Conservation (phyloP, 2,329 filamentous ascomycete genomes). For the Trichoderma afroharzianum region DNA sequence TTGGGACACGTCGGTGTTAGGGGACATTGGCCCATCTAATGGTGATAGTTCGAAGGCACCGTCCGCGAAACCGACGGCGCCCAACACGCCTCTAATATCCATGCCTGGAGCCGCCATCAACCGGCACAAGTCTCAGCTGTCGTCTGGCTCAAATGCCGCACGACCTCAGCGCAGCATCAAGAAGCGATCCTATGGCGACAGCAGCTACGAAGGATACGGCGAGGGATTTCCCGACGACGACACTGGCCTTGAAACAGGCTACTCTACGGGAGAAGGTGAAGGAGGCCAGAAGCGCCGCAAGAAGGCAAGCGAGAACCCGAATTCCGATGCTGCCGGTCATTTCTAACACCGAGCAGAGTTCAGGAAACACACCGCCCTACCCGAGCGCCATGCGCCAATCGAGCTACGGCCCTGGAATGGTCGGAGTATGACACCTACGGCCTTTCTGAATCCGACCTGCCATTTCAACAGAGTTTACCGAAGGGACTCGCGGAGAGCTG, state of each 20-base stretch:
- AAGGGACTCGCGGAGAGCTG: not conserved
- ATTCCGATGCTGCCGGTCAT: slow-evolving; percentile 12
- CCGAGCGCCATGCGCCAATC: slow-evolving; percentile 45
- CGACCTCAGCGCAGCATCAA: slow-evolving; percentile 64
- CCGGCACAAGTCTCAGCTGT: slow-evolving; percentile 38
- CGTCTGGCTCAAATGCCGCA: slow-evolving; percentile 42
- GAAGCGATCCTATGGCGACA: slow-evolving; percentile 73
- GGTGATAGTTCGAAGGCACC: slow-evolving; percentile 38
- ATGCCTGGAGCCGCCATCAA: slow-evolving; percentile 28
- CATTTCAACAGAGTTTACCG: not conserved
- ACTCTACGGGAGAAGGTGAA: slow-evolving; percentile 70
- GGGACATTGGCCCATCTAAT: slow-evolving; percentile 48
- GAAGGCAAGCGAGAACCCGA: slow-evolving; percentile 46
- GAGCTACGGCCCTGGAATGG: slow-evolving; percentile 57
- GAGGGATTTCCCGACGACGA: slow-evolving; percentile 70
- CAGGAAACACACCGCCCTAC: slow-evolving; percentile 42
- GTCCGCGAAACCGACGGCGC: slow-evolving; percentile 48
- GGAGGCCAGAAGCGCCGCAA: slow-evolving; percentile 63
- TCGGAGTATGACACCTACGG: slow-evolving; percentile 45
- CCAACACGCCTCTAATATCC: slow-evolving; percentile 47
- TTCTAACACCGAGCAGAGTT: slow-evolving; percentile 40
- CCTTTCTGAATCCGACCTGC: not conserved
- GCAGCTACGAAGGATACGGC: slow-evolving; percentile 70
- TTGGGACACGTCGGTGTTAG: slow-evolving; percentile 58
- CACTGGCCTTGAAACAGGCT: slow-evolving; percentile 51